Evolutionary conservation across 495 filamentous ascomycete genomes (phyloP), one percentile per base, ranked within the genome.

Genomic region (Daldinia caldariorum): DNA sequence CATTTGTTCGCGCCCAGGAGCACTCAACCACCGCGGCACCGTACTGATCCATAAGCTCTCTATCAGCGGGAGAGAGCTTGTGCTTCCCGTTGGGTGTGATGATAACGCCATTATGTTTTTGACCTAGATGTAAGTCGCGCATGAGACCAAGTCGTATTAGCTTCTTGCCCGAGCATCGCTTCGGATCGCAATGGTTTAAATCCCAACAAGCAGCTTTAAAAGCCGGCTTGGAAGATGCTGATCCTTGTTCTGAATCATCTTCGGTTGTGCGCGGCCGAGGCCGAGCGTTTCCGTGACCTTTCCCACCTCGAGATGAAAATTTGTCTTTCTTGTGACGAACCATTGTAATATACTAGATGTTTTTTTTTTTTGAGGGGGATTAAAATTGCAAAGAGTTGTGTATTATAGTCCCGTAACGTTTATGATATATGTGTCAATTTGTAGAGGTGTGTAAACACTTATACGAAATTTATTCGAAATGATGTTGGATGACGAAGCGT

Each of bases 131-230:
- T 50, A 99, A 88, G 79, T 97, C 92, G 62, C 95, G 89, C 94
- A 99, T 97, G 60, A 97, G 79, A 1, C 94, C 94, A 32, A 96
- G 86, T 71, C 91, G 88, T 84, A 98, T 96, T 39, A 99, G 85
- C 59, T 91, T 88, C 82, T 99, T 97, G 13, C 95, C 95, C 0
- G 94, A 97, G 79, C 95, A 99, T 72, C 96, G 84, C 78, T 98
- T 97, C 7, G 94, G 94, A 78, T 99, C 95, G 81, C 95, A 99
- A 78, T 99, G 95, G 54, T 93, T 93, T 38, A 99, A 83, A 78
- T 99, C 95, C 95, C 95, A 99, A 76, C 94, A 97, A 38, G 94
- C 95, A 50, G 95, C 96, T 83, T 91, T 93, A 86, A 92, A 97
- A 13, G 87, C 77, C 34, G 92, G 90, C 63, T 82, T 82, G 39